Percentiles rank a stretch among this genome's conserved stretches.
These are phyloP conservation scores for Raffaelea albimanens DNA, from an alignment of 2,329 filamentous ascomycete genomes.

Conservation along the genomic window DNA sequence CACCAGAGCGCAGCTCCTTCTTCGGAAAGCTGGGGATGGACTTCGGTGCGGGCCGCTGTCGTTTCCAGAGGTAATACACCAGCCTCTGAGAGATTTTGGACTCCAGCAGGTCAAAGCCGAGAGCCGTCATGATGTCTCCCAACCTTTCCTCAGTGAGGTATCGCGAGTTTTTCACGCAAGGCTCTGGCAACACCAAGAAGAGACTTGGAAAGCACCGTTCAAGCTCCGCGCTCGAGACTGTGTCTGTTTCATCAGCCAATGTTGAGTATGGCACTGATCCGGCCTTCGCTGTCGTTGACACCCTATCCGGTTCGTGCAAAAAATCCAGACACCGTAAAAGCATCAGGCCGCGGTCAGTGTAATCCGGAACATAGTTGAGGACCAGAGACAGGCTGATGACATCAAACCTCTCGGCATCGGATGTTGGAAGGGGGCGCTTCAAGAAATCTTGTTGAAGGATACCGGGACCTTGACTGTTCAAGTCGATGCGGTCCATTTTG, in stretches of 20 bases:
- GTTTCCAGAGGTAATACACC: conserved; percentile 79
- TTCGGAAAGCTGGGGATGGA: conserved; percentile 48
- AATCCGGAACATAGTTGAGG: conserved; percentile 84
- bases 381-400: conserved; percentile 88
- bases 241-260: no score
- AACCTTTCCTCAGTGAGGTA: conserved; percentile 71
- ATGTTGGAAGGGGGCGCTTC: conserved; percentile 63
- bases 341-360: conserved; percentile 72
- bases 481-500: conserved; percentile 73
- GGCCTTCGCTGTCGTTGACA: conserved; percentile 4
- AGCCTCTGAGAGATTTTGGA: conserved; percentile 74
- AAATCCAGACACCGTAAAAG: conserved; percentile 66
- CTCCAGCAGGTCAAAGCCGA: conserved; percentile 61
- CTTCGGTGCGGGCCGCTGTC: conserved; percentile 19
- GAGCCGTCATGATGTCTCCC: conserved; percentile 59
- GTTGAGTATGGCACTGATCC: no score
- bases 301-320: conserved; percentile 32
- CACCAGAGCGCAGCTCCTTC: conserved; percentile 65
- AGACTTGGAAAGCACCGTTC: conserved; percentile 51
- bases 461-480: conserved; percentile 73
- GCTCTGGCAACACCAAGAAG: conserved; percentile 82
- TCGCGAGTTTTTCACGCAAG: conserved; percentile 82
- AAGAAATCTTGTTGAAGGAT: conserved; percentile 93
- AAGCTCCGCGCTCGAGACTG: no score
- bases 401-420: conserved; percentile 62